Conservation (phyloP, 169 alveolate species). For the Cryptosporidium sp. region DNA sequence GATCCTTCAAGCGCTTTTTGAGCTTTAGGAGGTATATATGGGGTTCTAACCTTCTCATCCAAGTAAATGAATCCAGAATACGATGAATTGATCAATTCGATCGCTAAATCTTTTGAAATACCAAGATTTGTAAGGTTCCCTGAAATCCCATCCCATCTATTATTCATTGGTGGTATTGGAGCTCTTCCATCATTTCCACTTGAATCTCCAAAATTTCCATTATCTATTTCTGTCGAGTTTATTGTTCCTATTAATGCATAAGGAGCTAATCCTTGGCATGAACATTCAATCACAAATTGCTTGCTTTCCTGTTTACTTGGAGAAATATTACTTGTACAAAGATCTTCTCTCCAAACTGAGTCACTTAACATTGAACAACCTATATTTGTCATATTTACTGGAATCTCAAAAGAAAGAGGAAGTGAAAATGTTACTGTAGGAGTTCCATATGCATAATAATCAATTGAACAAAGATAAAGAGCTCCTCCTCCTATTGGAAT, state of each 20-base stretch:
- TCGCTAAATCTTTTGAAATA: constrained; percentile 35
- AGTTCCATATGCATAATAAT: constrained; percentile 39
- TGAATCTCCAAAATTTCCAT: constrained; percentile 38
- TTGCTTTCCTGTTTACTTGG: constrained; percentile 62
- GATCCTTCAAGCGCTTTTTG: constrained; percentile 47
- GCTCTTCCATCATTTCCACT: constrained; percentile 1
- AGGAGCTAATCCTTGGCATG: constrained; percentile 66
- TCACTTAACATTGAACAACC: constrained; percentile 49
- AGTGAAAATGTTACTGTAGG: constrained; percentile 57
- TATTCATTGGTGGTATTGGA: constrained; percentile 71
- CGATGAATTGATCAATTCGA: constrained; percentile 57
- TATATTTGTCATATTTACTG: constrained; percentile 54
- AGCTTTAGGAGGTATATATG: constrained; percentile 49
- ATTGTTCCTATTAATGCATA: constrained; percentile 45
- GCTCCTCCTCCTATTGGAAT: constrained; percentile 56
- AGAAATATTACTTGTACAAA: constrained; percentile 50
- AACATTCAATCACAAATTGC: constrained; percentile 60
- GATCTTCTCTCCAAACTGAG: constrained; percentile 51
- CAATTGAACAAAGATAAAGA: constrained; percentile 54
- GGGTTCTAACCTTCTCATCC: constrained; percentile 42
- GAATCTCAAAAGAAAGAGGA: constrained; percentile 72
- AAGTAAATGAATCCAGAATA: constrained; percentile 49
- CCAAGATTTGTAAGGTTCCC: constrained; percentile 50
- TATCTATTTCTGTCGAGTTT: constrained; percentile 19
- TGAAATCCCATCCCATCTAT: constrained; percentile 58